A percentile compares a stretch with the other conserved stretches of the same genome.
Evolutionary conservation across 208 protist genomes (phyloP).

Genomic region (Angomonas deanei): DNA sequence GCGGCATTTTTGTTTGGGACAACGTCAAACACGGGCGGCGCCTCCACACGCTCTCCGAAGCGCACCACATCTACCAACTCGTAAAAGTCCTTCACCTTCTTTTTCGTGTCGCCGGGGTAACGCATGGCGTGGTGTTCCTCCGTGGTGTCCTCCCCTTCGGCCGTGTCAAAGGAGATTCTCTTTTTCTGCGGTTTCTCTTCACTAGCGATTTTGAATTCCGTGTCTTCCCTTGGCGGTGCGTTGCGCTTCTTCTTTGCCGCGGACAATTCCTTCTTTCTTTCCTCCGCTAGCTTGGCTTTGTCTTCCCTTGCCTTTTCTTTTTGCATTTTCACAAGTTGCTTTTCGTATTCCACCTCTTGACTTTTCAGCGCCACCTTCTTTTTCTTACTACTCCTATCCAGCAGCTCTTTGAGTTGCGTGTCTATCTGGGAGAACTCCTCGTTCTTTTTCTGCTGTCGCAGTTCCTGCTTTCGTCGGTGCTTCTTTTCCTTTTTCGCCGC

Average conservation of each 20-base stretch:
- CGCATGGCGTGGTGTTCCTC: conserved; percentile 33
- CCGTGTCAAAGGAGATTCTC: conserved; percentile 41
- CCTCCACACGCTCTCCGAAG: conserved; percentile 80
- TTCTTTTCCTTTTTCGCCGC: conserved; percentile 82
- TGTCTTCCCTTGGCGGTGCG: neutral
- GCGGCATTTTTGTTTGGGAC: conserved; percentile 66
- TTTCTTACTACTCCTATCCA: conserved; percentile 23
- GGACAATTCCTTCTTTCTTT: neutral
- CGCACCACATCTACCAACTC: conserved; percentile 83
- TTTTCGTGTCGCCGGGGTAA: conserved; percentile 22
- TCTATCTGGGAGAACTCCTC: conserved; percentile 24
- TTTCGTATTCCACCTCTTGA: conserved; percentile 16
- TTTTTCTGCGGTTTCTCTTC: conserved; percentile 25
- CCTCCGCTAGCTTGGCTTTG: neutral
- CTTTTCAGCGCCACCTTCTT: conserved; percentile 19
- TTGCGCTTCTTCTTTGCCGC: neutral
- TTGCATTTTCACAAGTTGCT: conserved; percentile 9
- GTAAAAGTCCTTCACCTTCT: conserved; percentile 61
- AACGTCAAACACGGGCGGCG: conserved; percentile 80
- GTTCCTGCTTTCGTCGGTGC: conserved; percentile 58
- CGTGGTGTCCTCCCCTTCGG: conserved; percentile 13
- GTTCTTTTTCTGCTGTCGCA: conserved; percentile 26
- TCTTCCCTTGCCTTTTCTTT: neutral
- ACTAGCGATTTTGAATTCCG: too few relatives aligned
- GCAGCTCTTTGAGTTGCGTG: conserved; percentile 29